Percentiles rank a stretch among this genome's conserved stretches.
These are phyloP conservation scores for Ampelomyces quisqualis DNA, from an alignment of 2,329 filamentous ascomycete species.

Conservation along the genomic window DNA sequence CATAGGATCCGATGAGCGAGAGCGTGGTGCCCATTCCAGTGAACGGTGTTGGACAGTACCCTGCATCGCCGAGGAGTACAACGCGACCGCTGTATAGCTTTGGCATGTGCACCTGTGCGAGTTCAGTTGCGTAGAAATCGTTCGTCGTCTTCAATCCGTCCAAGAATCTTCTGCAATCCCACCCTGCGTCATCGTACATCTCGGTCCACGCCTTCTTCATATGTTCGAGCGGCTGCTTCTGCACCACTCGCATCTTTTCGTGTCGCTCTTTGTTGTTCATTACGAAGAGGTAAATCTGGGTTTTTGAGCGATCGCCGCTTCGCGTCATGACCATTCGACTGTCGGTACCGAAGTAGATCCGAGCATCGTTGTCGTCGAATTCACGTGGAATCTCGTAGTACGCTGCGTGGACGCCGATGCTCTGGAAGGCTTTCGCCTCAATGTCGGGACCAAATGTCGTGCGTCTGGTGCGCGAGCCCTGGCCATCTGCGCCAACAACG, in stretches of 20 bases:
- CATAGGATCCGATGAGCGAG: conserved; percentile 43
- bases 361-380: conserved; percentile 17
- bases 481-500: conserved; percentile 32
- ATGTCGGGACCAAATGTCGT: conserved; percentile 23
- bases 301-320: conserved; percentile 20
- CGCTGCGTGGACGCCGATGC: conserved; percentile 21
- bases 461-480: conserved; percentile 20
- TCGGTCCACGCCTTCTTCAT: conserved; percentile 41
- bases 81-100: conserved; percentile 51
- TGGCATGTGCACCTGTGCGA: conserved; percentile 50
- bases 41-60: conserved; percentile 29
- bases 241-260: conserved; percentile 3
- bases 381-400: conserved; percentile 29
- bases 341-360: conserved; percentile 9
- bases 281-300: conserved; percentile 27
- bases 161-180: conserved; percentile 48
- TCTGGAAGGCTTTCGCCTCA: conserved; percentile 14
- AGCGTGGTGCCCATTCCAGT: conserved; percentile 32
- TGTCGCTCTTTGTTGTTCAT: conserved; percentile 8
- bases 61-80: conserved; percentile 57
- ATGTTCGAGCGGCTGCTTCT: conserved; percentile 41
- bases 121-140: conserved; percentile 52
- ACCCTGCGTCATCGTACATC: conserved; percentile 46
- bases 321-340: conserved; percentile 22
- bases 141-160: conserved; percentile 40